Evolutionary conservation across 225 moss, liverwort and hornwort species (phyloP).

Genomic region (Rhytidiadelphus loreus): DNA sequence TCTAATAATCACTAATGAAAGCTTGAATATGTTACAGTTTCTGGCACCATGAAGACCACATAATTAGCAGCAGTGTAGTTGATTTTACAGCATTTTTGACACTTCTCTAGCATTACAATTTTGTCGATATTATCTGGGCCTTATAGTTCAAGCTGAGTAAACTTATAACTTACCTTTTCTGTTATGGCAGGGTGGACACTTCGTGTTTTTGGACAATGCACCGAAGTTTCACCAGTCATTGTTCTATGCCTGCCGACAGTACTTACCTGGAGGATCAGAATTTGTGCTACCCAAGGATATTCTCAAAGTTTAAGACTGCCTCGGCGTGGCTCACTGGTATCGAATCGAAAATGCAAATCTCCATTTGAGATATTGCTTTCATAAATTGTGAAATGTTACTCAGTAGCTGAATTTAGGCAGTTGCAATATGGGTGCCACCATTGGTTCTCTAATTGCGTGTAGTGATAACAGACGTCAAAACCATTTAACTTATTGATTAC

Average conservation of each 20-base stretch:
- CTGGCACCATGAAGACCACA: not conserved
- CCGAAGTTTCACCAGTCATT: slow-evolving; percentile 67
- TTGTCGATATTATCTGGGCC: not conserved
- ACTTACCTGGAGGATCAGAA: slow-evolving; percentile 12
- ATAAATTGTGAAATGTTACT: not conserved
- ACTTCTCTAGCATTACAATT: not conserved
- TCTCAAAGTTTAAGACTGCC: not conserved
- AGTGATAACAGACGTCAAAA: not conserved
- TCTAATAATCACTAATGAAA: not conserved
- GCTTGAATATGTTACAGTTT: not conserved
- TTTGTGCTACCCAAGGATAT: not conserved
- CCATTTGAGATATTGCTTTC: not conserved
- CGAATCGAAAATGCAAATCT: not conserved
- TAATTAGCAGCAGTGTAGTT: not conserved
- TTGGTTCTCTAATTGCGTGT: not conserved
- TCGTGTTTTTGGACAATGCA: slow-evolving; percentile 88
- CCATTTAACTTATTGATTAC: not conserved
- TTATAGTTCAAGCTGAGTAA: not conserved
- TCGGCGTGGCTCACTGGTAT: not conserved
- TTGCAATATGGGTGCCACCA: not conserved
- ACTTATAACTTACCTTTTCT: not conserved
- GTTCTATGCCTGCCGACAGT: slow-evolving; percentile 60
- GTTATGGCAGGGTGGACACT: slow-evolving; percentile 70
- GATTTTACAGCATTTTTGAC: not conserved
- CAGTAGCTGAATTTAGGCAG: too few species aligned